These are phyloP conservation scores for Acrodontium crateriforme DNA, from an alignment of 2,329 filamentous ascomycete genomes.

Conservation along the genomic window DNA sequence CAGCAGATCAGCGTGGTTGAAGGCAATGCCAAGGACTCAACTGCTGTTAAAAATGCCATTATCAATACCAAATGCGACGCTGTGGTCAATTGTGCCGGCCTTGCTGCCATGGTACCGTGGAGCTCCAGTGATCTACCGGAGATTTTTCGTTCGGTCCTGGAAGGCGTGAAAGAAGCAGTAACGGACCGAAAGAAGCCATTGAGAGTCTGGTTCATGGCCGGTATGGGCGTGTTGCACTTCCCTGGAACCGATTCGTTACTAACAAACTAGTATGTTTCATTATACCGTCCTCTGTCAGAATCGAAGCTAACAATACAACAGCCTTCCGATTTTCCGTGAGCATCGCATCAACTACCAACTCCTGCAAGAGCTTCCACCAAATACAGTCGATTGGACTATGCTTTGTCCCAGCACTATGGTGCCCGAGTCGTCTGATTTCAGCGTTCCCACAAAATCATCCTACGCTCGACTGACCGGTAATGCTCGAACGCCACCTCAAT, in stretches of 20 bases:
- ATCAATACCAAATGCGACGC: constrained; percentile 25
- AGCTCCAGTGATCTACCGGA: constrained; percentile 22
- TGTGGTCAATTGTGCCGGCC: constrained; percentile 28
- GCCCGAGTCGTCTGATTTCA: constrained; percentile 19
- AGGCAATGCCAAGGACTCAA: constrained; percentile 26
- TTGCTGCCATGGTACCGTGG: constrained; percentile 26
- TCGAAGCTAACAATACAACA: constrained; percentile 6
- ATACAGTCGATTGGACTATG: constrained; percentile 26
- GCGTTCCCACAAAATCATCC: constrained; percentile 15
- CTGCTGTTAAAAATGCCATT: constrained; percentile 23
- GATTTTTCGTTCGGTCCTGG: constrained; percentile 24
- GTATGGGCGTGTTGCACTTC: constrained; percentile 23
- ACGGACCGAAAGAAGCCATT: constrained; percentile 21
- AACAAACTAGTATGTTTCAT: constrained; percentile 20
- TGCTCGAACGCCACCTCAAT: constrained; percentile 20
- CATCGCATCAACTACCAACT: constrained; percentile 22
- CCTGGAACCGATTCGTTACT: constrained; percentile 23
- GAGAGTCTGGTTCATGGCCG: constrained; percentile 27
- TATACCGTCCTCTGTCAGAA: neutral
- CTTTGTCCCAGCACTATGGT: constrained; percentile 26
- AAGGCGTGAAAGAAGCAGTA: constrained; percentile 24
- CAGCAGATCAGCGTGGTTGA: constrained; percentile 22
- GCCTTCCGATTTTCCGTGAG: constrained; percentile 23
- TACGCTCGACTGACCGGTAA: constrained; percentile 16
- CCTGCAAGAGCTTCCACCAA: constrained; percentile 16